Base-by-base conservation (phyloP, 2,329 filamentous ascomycete species). In the Aspergillaceae sp. region DNA sequence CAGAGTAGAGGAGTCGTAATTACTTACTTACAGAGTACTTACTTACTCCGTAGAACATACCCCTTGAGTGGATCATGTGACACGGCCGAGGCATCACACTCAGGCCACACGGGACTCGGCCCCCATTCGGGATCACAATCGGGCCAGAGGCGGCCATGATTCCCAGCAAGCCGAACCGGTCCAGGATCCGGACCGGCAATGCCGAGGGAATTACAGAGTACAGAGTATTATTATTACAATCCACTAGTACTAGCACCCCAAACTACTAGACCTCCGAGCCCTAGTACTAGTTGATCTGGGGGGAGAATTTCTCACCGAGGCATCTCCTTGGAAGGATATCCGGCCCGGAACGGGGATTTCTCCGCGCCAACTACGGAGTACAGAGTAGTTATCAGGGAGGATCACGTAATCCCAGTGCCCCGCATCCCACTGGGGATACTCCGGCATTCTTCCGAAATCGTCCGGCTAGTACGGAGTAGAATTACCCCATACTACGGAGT, bases 361-460 rank as follows among this genome's bases (percentile, higher is more conserved):
- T 52, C 55, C 54, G 50, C 51, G 19, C 19, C 19, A 19, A 19
- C 19, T 19, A 19, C 19, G 19, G 19, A 19, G 19, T 19, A 19
- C 19, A 19, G 19, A 2, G 19, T 19, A 19, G 19, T 19, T 19
- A 19, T 19, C 19, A 19, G 19, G 19, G 19, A 19, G 19, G 19
- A 19, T 19, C 19, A 19, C 19, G 19, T 19, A 19, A 19, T 19
- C 19, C 19, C 53, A 53, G 46, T 53, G 10, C 42, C 44, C 37
- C 42, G 34, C 35, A 42, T 41, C 47, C 38, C 50, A 48, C 41
- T 43, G 41, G 44, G 38, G 48, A 46, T 49, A 11, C 40, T 7
- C 54, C 51, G 53, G 48, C 37, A 45, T 51, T 49, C 29, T 47
- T 40, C 55, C 55, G 55, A 50, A 46, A 53, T 52, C 46, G 42